These are phyloP conservation scores for Candida fluviatilis DNA, from an alignment of 805 yeast species.

Conservation along the genomic window DNA sequence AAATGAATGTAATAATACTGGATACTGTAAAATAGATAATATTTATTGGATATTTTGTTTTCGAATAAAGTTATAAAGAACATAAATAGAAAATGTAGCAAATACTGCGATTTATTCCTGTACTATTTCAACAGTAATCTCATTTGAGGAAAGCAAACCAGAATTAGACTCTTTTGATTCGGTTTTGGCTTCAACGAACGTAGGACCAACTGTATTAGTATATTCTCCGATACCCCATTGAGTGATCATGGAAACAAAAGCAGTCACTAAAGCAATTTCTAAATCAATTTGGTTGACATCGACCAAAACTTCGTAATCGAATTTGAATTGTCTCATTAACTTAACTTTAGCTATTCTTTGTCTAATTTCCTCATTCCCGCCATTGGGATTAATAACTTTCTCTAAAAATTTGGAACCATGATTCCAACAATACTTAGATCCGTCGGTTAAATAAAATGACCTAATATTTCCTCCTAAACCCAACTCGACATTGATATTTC, in stretches of 20 bases:
- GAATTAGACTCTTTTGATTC: conserved; percentile 1
- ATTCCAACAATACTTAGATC: conserved; percentile 54
- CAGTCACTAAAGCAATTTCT: conserved; percentile 57
- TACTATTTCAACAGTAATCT: conserved; percentile 6
- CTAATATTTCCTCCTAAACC: conserved; percentile 38
- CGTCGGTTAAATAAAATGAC: conserved; percentile 49
- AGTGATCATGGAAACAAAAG: conserved; percentile 59
- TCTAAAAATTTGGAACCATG: conserved; percentile 50
- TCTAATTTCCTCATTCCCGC: conserved; percentile 52
- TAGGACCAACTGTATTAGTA: conserved; percentile 53
- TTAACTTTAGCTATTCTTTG: conserved; percentile 52
- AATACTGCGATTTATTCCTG: conserved; percentile 2
- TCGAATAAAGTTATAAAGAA: background rate
- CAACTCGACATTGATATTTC: conserved; percentile 35
- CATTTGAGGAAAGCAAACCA: conserved; percentile 8
- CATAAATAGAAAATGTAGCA: conserved; percentile 1
- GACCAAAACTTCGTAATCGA: conserved; percentile 55
- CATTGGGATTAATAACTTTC: conserved; percentile 50
- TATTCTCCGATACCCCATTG: conserved; percentile 59
- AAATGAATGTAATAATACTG: background rate
- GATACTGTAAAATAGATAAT: background rate
- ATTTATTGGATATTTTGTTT: conserved; percentile 1
- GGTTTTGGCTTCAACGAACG: conserved; percentile 19
- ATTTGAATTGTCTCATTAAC: conserved; percentile 53
- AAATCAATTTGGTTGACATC: conserved; percentile 45